phyloP scores from a whole-genome alignment of 495 filamentous ascomycete genomes.

The Trichoderma gamsii region DNA sequence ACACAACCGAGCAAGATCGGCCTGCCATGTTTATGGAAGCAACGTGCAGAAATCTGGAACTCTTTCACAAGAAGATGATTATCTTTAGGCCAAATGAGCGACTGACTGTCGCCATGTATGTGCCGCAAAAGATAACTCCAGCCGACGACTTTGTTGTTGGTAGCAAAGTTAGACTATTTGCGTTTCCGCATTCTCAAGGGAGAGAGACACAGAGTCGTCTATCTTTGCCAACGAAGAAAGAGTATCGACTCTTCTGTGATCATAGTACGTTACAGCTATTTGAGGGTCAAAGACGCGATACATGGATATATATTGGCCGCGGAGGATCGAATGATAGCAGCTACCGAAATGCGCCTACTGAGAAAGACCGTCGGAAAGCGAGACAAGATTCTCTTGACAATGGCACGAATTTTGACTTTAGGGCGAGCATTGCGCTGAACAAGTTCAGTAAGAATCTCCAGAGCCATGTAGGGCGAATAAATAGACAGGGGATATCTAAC shows the following conservation, averaged over 20 bases:
- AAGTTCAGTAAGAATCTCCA: conserved; percentile 40
- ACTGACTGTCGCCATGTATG: conserved; percentile 44
- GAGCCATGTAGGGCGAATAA: conserved; percentile 39
- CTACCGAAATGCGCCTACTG: conserved; percentile 30
- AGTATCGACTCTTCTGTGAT: conserved; percentile 43
- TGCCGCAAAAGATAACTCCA: conserved; percentile 37
- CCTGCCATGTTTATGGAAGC: conserved; percentile 37
- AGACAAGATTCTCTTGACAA: conserved; percentile 36
- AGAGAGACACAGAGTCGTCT: conserved; percentile 29
- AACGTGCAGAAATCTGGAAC: conserved; percentile 27
- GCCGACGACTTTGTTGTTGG: conserved; percentile 36
- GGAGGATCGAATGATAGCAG: conserved; percentile 32
- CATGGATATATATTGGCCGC: conserved; percentile 38
- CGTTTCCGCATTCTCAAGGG: conserved; percentile 43
- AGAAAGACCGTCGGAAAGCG: conserved; percentile 29
- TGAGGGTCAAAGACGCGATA: conserved; percentile 34
- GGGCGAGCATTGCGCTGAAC: conserved; percentile 40
- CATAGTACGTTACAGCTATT: conserved; percentile 39
- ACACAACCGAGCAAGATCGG: conserved; percentile 32
- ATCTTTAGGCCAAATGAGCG: conserved; percentile 40
- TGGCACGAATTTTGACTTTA: conserved; percentile 36
- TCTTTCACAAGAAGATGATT: conserved; percentile 45
- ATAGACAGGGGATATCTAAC: conserved; percentile 33
- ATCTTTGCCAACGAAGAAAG: conserved; percentile 36
- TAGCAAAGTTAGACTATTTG: conserved; percentile 40